A percentile compares a stretch with the other conserved stretches of the same genome.
Evolutionary conservation across 148 eudicot genomes (phyloP).

Genomic region (Simmondsia chinensis): DNA sequence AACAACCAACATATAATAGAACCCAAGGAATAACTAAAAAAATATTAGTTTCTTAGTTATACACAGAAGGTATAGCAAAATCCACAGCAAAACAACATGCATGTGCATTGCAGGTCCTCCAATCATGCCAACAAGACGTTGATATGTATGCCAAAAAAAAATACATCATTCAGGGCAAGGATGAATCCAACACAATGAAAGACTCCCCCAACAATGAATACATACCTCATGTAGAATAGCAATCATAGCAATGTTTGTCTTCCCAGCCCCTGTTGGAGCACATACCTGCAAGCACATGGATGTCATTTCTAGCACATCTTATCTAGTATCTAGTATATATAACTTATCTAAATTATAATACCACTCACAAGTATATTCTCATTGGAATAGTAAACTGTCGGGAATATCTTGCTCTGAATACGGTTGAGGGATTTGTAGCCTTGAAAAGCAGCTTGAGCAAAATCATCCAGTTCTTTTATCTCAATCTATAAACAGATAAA

Average conservation of each 20-base stretch:
- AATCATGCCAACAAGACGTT: too few relatives aligned
- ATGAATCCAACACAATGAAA: background rate
- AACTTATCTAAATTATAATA: background rate
- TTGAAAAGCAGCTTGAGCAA: constrained; percentile 98
- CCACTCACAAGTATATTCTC: constrained; percentile 84
- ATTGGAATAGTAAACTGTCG: constrained; percentile 72
- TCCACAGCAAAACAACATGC: too few relatives aligned
- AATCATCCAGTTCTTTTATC: constrained; percentile 86
- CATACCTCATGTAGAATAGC: constrained; percentile 89
- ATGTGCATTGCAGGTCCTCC: too few relatives aligned
- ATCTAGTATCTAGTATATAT: background rate
- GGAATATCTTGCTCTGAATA: constrained; percentile 91
- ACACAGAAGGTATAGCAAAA: too few relatives aligned
- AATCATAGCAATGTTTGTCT: constrained; percentile 96
- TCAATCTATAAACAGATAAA: constrained; percentile 53
- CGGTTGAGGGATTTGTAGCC: constrained; percentile 92
- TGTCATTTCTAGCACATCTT: constrained; percentile 6
- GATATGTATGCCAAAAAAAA: too few relatives aligned
- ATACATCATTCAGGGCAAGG: too few relatives aligned
- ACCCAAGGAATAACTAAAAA: too few relatives aligned
- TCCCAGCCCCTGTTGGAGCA: constrained; percentile 99
- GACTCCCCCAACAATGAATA: background rate
- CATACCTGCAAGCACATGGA: constrained; percentile 57
- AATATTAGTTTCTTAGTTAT: too few relatives aligned
- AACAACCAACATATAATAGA: too few relatives aligned